phyloP scores from a whole-genome alignment of 1,284 basidiomycete species.

The Marasmius fiardii region DNA sequence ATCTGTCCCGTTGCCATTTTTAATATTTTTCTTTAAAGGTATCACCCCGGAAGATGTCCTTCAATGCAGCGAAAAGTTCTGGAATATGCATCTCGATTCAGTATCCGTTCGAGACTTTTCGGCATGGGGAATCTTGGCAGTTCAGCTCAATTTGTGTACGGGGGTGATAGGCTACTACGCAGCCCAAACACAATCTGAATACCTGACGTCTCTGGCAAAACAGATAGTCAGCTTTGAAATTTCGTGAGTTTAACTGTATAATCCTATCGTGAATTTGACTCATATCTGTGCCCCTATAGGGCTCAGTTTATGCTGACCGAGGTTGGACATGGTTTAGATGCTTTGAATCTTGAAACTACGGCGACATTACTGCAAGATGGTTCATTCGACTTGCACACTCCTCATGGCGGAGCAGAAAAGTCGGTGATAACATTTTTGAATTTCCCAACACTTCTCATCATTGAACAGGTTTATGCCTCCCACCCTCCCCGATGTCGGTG shows the following conservation, averaged over 20 bases:
- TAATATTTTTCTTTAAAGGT: slow-evolving; percentile 15
- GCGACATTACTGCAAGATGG: slow-evolving; percentile 32
- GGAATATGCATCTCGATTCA: slow-evolving; percentile 37
- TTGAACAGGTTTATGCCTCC: slow-evolving; percentile 43
- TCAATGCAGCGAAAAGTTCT: slow-evolving; percentile 29
- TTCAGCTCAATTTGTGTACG: slow-evolving; percentile 40
- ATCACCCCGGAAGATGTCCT: slow-evolving; percentile 31
- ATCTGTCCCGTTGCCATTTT: too few species aligned
- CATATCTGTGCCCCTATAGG: slow-evolving; percentile 18
- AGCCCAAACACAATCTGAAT: slow-evolving; percentile 24
- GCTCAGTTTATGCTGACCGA: slow-evolving; percentile 41
- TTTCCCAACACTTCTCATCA: not conserved
- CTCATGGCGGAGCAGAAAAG: slow-evolving; percentile 33
- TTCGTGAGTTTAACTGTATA: slow-evolving; percentile 12
- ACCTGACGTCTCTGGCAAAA: slow-evolving; percentile 25
- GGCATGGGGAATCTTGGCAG: slow-evolving; percentile 31
- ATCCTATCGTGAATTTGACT: not conserved
- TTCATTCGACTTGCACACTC: slow-evolving; percentile 34
- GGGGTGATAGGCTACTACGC: slow-evolving; percentile 37
- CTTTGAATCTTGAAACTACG: slow-evolving; percentile 35
- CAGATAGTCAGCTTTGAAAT: slow-evolving; percentile 24
- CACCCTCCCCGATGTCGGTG: slow-evolving; percentile 29
- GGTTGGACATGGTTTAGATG: slow-evolving; percentile 40
- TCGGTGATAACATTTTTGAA: slow-evolving; percentile 17
- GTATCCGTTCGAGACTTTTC: slow-evolving; percentile 34